A percentile compares a stretch with the other conserved stretches of the same genome.
phyloP scores from a whole-genome alignment of 768 basidiomycete genomes.

The Tephrocybe rancida region DNA sequence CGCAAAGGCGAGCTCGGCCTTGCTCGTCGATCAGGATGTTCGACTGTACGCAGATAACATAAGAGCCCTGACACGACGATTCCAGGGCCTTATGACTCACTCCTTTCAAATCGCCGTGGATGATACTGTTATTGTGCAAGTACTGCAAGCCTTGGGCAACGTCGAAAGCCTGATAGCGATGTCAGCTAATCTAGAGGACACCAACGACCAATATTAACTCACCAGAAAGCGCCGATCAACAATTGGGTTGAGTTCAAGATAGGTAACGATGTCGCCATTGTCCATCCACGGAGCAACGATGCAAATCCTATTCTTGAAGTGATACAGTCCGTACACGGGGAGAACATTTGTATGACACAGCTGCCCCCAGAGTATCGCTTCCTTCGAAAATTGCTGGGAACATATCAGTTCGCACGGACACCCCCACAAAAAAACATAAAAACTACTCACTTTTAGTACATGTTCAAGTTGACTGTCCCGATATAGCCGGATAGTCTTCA shows the following conservation, averaged over 20 bases:
- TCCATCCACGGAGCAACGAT: constrained; percentile 6
- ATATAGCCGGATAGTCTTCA: neutral
- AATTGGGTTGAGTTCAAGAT: neutral
- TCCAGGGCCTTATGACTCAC: neutral
- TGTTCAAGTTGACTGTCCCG: neutral
- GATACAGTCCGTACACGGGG: constrained; percentile 4
- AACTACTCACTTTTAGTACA: neutral
- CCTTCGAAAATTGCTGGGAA: neutral
- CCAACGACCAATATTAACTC: neutral
- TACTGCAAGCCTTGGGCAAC: neutral
- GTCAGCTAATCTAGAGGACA: no score
- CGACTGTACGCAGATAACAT: neutral
- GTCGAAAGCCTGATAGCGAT: neutral
- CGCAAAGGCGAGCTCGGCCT: neutral
- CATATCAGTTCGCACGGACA: neutral
- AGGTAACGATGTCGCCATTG: neutral
- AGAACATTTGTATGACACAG: neutral
- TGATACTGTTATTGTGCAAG: neutral
- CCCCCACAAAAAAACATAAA: no score
- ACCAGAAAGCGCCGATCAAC: neutral
- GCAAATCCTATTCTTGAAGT: neutral
- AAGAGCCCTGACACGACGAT: neutral
- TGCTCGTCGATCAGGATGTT: neutral
- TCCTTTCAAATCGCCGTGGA: neutral
- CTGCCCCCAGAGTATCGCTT: constrained; percentile 1